Evolutionary conservation across 2,329 filamentous ascomycete species (phyloP).

Genomic region (Phaeosphaeriaceae sp.): DNA sequence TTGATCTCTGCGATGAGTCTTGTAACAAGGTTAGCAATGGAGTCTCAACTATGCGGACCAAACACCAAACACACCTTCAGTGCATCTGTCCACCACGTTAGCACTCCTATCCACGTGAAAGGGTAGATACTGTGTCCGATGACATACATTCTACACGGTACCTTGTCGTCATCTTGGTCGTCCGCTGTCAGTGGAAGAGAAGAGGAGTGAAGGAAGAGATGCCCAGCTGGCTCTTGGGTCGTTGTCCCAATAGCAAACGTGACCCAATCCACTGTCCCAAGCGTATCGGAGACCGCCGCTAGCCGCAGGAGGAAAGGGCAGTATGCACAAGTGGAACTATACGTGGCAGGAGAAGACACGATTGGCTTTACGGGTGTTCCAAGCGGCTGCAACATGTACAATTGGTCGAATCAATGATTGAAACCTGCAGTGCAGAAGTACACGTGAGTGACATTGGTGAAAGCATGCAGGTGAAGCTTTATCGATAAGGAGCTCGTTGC

Average conservation of each 20-base stretch:
- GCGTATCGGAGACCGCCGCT: constrained; percentile 33
- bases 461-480: constrained; percentile 7
- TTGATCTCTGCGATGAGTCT: constrained; percentile 91
- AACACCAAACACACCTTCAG: constrained; percentile 60
- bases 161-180: constrained; percentile 49
- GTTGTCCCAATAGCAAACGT: background rate
- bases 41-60: background rate
- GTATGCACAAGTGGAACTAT: constrained; percentile 24
- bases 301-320: constrained; percentile 24
- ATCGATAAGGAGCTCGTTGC: constrained; percentile 23
- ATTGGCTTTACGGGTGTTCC: constrained; percentile 2
- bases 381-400: background rate
- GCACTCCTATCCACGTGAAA: constrained; percentile 4
- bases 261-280: background rate
- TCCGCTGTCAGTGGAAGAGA: constrained; percentile 2
- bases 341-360: constrained; percentile 6
- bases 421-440: background rate
- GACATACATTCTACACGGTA: constrained; percentile 47
- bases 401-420: constrained; percentile 1
- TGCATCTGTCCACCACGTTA: constrained; percentile 59
- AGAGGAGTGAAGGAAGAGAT: constrained; percentile 10
- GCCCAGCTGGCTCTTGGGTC: constrained; percentile 11
- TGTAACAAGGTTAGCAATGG: constrained; percentile 37
- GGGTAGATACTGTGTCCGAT: background rate
- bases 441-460: constrained; percentile 1